A percentile compares a stretch with the other conserved stretches of the same genome.
Conservation (phyloP, 2,329 filamentous ascomycete species). For the Calcarisporium arbuscula region DNA sequence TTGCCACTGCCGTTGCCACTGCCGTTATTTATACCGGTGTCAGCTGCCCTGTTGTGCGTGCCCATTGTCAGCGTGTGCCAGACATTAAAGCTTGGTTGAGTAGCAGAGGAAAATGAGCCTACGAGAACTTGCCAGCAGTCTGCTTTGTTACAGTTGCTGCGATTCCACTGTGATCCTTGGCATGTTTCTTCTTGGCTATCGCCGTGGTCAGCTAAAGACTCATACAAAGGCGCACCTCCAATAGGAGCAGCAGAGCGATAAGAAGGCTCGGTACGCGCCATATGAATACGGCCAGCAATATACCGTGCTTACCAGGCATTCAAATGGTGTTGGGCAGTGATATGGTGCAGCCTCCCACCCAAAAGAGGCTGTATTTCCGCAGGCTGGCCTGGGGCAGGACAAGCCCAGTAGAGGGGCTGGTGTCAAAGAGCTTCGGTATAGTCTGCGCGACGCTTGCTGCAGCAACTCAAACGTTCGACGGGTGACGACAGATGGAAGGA, state of each 20-base stretch:
- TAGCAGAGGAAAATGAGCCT: constrained; percentile 25
- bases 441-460: too few relatives aligned
- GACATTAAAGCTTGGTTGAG: too few relatives aligned
- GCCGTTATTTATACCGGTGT: constrained; percentile 20
- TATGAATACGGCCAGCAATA: too few relatives aligned
- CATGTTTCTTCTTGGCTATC: constrained; percentile 44
- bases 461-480: too few relatives aligned
- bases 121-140: constrained; percentile 45
- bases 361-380: constrained; percentile 1
- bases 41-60: too few relatives aligned
- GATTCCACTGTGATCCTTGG: constrained; percentile 46
- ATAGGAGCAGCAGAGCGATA: background rate
- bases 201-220: background rate
- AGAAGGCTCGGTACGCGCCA: constrained; percentile 4
- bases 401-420: too few relatives aligned
- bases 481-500: too few relatives aligned
- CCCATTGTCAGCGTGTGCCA: too few relatives aligned
- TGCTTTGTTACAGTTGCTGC: constrained; percentile 48
- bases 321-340: constrained; percentile 6
- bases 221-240: too few relatives aligned
- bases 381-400: too few relatives aligned
- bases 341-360: constrained; percentile 11
- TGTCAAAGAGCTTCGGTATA: too few relatives aligned
- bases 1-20: constrained; percentile 26
- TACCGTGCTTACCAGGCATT: constrained; percentile 10